phyloP scores from a whole-genome alignment of 331 rosid species.

The Pyracantha coccinea region DNA sequence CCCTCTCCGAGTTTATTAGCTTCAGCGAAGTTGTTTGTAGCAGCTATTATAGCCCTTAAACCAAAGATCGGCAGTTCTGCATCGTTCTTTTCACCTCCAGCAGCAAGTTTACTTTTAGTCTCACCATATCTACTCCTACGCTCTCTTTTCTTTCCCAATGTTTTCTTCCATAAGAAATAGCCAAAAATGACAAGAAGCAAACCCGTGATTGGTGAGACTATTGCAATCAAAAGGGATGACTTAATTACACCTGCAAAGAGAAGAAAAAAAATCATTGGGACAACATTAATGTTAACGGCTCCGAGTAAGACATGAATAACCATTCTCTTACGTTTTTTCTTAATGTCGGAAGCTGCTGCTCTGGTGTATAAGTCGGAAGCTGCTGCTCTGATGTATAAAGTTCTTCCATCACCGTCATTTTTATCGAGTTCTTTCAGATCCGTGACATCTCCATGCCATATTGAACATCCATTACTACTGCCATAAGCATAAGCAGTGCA shows the following conservation, averaged over 20 bases:
- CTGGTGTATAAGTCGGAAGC: conserved; percentile 33
- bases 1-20: conserved; percentile 17
- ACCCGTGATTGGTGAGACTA: background rate
- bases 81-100: background rate
- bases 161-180: background rate
- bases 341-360: conserved; percentile 37
- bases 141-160: background rate
- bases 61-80: background rate
- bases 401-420: background rate
- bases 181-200: background rate
- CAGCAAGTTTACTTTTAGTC: no score
- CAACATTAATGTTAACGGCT: no score
- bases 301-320: no score
- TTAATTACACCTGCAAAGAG: no score
- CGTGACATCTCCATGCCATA: conserved; percentile 25
- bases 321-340: no score
- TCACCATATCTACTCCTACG: background rate
- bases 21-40: conserved; percentile 18
- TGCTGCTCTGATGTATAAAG: conserved; percentile 25
- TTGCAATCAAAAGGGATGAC: background rate
- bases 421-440: background rate
- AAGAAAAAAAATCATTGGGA: no score
- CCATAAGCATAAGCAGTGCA: conserved; percentile 32
- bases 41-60: background rate
- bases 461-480: background rate